Percentiles rank a stretch among this genome's conserved stretches.
Conservation (phyloP, 768 basidiomycete genomes). For the Trametes elegans region DNA sequence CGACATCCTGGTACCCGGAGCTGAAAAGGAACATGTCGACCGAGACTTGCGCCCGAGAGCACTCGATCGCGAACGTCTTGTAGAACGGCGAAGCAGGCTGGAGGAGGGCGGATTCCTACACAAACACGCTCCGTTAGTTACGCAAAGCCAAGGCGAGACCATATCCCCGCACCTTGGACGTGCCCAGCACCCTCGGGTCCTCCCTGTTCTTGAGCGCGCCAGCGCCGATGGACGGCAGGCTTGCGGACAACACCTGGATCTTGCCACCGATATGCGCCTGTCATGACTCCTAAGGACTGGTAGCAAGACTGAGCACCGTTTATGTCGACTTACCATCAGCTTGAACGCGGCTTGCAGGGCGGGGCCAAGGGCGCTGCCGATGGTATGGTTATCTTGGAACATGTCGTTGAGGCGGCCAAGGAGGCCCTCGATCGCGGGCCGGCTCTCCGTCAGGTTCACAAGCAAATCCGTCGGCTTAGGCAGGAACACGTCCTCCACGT, state of each 20-base stretch:
- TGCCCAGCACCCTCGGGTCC: conserved; percentile 94
- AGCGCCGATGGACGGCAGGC: conserved; percentile 82
- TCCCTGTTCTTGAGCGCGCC: conserved; percentile 95
- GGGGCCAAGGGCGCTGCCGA: conserved; percentile 93
- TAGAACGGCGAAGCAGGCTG: conserved; percentile 95
- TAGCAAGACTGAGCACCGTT: neutral
- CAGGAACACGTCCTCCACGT: conserved; percentile 95
- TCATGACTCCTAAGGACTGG: neutral
- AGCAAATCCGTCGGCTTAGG: conserved; percentile 97
- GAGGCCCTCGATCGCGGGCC: conserved; percentile 75
- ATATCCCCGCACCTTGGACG: conserved; percentile 64
- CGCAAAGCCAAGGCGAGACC: no score
- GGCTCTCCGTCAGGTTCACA: conserved; percentile 87
- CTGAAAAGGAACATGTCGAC: conserved; percentile 99
- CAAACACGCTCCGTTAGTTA: neutral
- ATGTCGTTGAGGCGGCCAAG: conserved; percentile 87
- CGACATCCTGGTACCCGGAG: conserved; percentile 90
- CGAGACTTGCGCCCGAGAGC: conserved; percentile 93
- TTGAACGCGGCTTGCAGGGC: conserved; percentile 96
- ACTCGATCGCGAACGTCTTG: conserved; percentile 98
- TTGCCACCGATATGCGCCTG: conserved; percentile 94
- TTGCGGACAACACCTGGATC: conserved; percentile 82
- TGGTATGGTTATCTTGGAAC: conserved; percentile 94
- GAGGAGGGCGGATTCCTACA: conserved; percentile 84
- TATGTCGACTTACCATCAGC: conserved; percentile 62